phyloP scores from a whole-genome alignment of 225 moss, liverwort and hornwort species.

The Marchantia polymorpha region DNA sequence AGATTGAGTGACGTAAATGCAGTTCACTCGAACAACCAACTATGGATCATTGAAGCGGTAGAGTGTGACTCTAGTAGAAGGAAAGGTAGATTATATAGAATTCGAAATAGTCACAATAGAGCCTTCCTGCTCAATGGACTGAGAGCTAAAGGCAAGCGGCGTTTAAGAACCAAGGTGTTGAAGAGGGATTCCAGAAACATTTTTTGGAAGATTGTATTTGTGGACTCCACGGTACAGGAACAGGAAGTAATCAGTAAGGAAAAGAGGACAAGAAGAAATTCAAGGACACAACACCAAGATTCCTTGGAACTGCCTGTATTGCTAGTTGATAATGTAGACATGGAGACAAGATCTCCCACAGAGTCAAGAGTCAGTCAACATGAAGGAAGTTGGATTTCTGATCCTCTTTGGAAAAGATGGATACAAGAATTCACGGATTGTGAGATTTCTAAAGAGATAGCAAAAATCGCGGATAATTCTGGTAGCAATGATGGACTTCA shows the following conservation, averaged over 20 bases:
- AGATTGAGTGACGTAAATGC: neutral
- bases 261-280: neutral
- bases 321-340: no score
- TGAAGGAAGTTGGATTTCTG: conserved; percentile 1
- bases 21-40: neutral
- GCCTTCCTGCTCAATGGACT: conserved; percentile 2
- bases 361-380: neutral
- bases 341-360: neutral
- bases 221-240: neutral
- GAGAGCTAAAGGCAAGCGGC: neutral
- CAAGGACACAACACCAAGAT: neutral
- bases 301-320: no score
- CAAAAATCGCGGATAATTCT: no score
- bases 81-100: neutral
- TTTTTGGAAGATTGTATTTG: conserved; percentile 4
- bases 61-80: neutral
- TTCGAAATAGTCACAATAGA: neutral
- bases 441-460: neutral
- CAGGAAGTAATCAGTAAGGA: no score
- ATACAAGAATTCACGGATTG: conserved; percentile 6
- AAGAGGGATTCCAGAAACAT: neutral
- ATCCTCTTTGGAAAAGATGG: conserved; percentile 4
- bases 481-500: no score
- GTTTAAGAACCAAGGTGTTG: neutral
- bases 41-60: conserved; percentile 1